Conservation (phyloP, 768 basidiomycete species). For the Dioszegia aurantiaca region DNA sequence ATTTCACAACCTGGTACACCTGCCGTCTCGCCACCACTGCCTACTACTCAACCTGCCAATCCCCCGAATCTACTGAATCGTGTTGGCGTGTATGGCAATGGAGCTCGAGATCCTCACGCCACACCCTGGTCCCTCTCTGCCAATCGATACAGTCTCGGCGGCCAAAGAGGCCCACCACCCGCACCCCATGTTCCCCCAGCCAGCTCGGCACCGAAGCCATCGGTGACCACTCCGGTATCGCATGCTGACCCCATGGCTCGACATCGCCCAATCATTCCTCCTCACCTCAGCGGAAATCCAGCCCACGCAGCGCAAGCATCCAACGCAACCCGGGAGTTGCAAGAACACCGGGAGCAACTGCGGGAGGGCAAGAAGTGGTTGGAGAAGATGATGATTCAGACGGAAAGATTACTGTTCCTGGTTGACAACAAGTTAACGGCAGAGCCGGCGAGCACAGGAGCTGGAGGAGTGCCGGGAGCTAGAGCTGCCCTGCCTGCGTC, state of each 20-base stretch:
- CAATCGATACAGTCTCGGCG: conserved; percentile 14
- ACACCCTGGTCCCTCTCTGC: conserved; percentile 25
- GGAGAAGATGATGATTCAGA: conserved; percentile 44
- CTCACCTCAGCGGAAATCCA: conserved; percentile 10
- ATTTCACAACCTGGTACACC: too few species aligned
- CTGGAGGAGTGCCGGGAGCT: conserved; percentile 9
- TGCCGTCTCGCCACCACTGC: neutral
- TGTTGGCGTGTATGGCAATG: conserved; percentile 42
- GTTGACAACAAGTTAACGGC: conserved; percentile 44
- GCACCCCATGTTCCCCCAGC: conserved; percentile 4
- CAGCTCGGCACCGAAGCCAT: neutral
- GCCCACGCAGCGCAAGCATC: conserved; percentile 29
- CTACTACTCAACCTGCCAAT: conserved; percentile 13
- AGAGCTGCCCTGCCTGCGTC: conserved; percentile 1
- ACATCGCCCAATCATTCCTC: neutral
- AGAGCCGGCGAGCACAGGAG: conserved; percentile 21
- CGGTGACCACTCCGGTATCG: neutral
- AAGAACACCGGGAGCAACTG: conserved; percentile 50
- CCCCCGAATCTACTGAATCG: conserved; percentile 32
- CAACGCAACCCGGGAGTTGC: conserved; percentile 43
- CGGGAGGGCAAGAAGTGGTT: conserved; percentile 50
- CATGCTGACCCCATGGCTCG: neutral
- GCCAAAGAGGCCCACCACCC: conserved; percentile 9
- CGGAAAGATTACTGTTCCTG: conserved; percentile 44
- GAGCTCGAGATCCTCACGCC: conserved; percentile 23